Evolutionary conservation across 2,329 filamentous ascomycete species (phyloP).

Genomic region (Sclerotinia spermophila): DNA sequence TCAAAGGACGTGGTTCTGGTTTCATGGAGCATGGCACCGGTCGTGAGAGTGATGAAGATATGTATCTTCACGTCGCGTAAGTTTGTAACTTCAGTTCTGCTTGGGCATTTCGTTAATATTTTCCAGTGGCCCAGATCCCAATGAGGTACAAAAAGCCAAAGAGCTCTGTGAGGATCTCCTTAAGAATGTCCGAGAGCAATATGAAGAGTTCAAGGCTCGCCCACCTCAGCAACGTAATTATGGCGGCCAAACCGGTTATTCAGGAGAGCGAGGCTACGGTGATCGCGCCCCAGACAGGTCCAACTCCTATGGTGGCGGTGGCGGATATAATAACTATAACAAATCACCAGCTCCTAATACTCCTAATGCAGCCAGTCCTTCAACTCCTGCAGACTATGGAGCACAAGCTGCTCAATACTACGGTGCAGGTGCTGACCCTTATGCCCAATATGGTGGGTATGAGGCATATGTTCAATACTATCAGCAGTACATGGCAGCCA

Average conservation of each 20-base stretch:
- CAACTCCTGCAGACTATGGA: constrained; percentile 61
- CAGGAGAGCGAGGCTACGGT: constrained; percentile 48
- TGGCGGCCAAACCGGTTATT: constrained; percentile 43
- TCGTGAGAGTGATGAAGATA: constrained; percentile 87
- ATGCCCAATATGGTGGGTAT: constrained; percentile 88
- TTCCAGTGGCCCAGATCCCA: constrained; percentile 75
- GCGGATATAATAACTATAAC: constrained; percentile 40
- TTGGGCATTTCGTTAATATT: constrained; percentile 12
- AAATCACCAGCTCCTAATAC: constrained; percentile 34
- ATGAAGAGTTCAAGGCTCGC: constrained; percentile 84
- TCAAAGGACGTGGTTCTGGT: constrained; percentile 93
- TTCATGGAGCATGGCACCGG: constrained; percentile 89
- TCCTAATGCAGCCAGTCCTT: constrained; percentile 42
- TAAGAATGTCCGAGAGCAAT: constrained; percentile 80
- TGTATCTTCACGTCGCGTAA: constrained; percentile 95
- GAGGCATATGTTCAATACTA: constrained; percentile 71
- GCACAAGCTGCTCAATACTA: constrained; percentile 85
- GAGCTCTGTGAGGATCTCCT: constrained; percentile 86
- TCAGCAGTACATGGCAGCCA: constrained; percentile 63
- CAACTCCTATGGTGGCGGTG: constrained; percentile 40
- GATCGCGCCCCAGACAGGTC: constrained; percentile 49
- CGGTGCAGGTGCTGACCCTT: constrained; percentile 65
- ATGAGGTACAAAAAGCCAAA: constrained; percentile 82
- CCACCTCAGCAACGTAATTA: constrained; percentile 63
- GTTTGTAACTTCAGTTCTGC: constrained; percentile 38